Evolutionary conservation across 177 flowering plant species (phyloP).

Genomic region (Telopea speciosissima): DNA sequence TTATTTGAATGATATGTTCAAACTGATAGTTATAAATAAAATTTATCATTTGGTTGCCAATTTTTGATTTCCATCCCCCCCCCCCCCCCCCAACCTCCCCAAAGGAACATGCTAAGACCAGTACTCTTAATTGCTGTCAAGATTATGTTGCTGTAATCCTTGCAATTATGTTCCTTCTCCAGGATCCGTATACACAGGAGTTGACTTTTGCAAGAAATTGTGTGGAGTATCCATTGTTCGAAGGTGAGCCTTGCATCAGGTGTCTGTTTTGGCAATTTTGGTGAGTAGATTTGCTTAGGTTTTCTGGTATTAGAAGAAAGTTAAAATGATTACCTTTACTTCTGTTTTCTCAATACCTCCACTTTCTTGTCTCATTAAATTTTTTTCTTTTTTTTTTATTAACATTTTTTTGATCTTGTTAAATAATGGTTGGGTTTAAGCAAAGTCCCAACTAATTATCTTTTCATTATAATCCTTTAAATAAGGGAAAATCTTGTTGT

Average conservation of each 20-base stretch:
- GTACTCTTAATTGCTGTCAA: too few relatives aligned
- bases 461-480: neutral
- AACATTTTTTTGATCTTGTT: neutral
- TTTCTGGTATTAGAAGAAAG: neutral
- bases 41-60: neutral
- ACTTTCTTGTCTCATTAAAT: neutral
- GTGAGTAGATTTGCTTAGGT: neutral
- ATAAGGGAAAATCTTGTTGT: too few relatives aligned
- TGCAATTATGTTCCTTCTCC: conserved; percentile 17
- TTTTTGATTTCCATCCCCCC: neutral
- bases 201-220: conserved; percentile 96
- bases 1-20: too few relatives aligned
- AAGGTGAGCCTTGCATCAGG: conserved; percentile 58
- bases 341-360: neutral
- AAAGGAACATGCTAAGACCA: too few relatives aligned
- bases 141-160: neutral
- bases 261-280: conserved; percentile 8
- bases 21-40: too few relatives aligned
- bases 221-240: conserved; percentile 97
- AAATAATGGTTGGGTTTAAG: neutral
- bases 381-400: too few relatives aligned
- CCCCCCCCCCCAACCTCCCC: too few relatives aligned
- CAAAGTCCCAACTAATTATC: neutral
- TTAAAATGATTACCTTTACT: neutral
- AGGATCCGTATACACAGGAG: conserved; percentile 93